Evolutionary conservation across 2,329 filamentous ascomycete genomes (phyloP).

Genomic region (Fusarium sp.): DNA sequence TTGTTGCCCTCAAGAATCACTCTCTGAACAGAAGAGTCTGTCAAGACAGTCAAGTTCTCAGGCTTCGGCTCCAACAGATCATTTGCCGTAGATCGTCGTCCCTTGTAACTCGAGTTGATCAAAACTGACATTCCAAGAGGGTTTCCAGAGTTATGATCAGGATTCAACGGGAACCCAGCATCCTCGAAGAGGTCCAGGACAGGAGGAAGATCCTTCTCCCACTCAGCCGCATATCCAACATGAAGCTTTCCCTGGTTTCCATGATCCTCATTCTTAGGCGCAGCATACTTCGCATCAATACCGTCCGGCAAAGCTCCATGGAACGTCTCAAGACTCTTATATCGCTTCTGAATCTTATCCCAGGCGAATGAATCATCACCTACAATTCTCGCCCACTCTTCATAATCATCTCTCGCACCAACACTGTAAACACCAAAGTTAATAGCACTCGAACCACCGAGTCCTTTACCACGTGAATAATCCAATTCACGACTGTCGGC

Average conservation of each 20-base stretch:
- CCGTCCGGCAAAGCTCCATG: conserved; percentile 54
- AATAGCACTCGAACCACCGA: conserved; percentile 64
- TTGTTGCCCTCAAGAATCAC: conserved; percentile 33
- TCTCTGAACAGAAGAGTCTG: conserved; percentile 31
- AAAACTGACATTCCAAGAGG: conserved; percentile 65
- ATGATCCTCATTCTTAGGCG: conserved; percentile 59
- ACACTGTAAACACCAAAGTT: conserved; percentile 66
- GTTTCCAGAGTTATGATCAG: conserved; percentile 68
- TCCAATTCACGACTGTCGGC: conserved; percentile 58
- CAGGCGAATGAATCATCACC: conserved; percentile 67
- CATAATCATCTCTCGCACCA: conserved; percentile 69
- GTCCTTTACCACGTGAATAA: conserved; percentile 61
- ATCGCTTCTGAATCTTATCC: conserved; percentile 62
- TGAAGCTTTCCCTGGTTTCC: conserved; percentile 61
- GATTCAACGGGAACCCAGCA: conserved; percentile 61
- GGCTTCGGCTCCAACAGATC: conserved; percentile 59
- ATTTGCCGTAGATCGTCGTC: conserved; percentile 61
- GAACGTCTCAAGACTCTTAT: conserved; percentile 66
- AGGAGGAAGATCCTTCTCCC: conserved; percentile 60
- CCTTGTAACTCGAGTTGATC: conserved; percentile 62
- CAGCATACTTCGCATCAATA: conserved; percentile 58
- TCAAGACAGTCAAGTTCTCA: conserved; percentile 53
- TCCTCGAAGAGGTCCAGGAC: conserved; percentile 61
- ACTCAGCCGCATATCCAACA: conserved; percentile 60
- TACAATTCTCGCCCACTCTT: conserved; percentile 68